These are phyloP conservation scores for Leccinum ochraceum DNA, from an alignment of 768 basidiomycete genomes.

Conservation along the genomic window DNA sequence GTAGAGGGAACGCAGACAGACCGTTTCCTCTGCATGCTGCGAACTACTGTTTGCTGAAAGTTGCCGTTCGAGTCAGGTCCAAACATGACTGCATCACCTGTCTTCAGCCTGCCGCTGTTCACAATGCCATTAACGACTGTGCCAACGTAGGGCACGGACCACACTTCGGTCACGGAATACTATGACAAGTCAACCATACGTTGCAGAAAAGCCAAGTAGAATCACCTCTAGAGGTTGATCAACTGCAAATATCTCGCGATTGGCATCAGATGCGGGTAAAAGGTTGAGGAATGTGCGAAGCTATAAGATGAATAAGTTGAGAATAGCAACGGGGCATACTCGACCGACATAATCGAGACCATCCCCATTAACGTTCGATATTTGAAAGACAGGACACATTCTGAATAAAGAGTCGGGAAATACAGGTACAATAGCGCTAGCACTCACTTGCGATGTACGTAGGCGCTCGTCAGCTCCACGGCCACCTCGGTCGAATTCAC, in stretches of 20 bases:
- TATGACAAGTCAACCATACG: conserved; percentile 32
- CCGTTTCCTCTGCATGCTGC: conserved; percentile 95
- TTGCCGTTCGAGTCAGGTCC: conserved; percentile 95
- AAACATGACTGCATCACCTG: conserved; percentile 79
- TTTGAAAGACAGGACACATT: conserved; percentile 86
- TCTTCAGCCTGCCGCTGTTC: conserved; percentile 70
- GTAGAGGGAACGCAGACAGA: conserved; percentile 35
- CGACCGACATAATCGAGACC: conserved; percentile 71
- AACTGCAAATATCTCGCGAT: conserved; percentile 75
- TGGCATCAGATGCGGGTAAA: conserved; percentile 83
- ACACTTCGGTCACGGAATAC: conserved; percentile 85
- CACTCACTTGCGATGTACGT: conserved; percentile 69
- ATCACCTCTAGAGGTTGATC: conserved; percentile 79
- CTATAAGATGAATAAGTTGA: conserved; percentile 37
- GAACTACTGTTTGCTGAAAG: conserved; percentile 76
- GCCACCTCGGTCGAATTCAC: conserved; percentile 82
- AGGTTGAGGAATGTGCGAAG: conserved; percentile 90
- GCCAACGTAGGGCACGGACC: conserved; percentile 86
- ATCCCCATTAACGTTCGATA: conserved; percentile 95
- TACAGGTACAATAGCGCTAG: not conserved
- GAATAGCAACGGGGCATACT: not conserved
- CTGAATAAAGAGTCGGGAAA: conserved; percentile 39
- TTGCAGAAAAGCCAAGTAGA: not conserved
- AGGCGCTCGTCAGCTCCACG: conserved; percentile 72
- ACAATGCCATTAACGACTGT: conserved; percentile 86